Base-by-base conservation (phyloP, 306 rosid genomes). In the Phaseolus lunatus region DNA sequence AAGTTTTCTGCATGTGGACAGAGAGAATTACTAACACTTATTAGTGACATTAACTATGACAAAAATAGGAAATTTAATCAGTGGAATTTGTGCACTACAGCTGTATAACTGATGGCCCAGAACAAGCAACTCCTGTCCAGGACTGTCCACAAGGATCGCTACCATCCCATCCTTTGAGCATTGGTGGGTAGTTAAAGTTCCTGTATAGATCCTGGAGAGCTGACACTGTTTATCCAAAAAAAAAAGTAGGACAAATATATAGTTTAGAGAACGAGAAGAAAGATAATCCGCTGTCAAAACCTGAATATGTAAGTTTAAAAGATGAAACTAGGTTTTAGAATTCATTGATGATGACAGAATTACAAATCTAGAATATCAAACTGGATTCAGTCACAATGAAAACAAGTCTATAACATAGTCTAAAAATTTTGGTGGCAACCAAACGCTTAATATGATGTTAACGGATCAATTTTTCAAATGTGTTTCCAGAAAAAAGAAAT, bases 91-190 rank as follows among this genome's bases (percentile, higher is more conserved):
- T 20, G 57, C 71, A 70, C 78, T 90, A 90, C 97, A 92, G 82
- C 77, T 89, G 83, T 57, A 87, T 76, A 62, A 92, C 85, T 58
- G 94, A 89, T 72, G 96, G 79, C 7, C 85, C 89, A 75, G 75
- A 89, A 84, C 96, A 93, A 44, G 82, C 85, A 9, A 93, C 85
- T 86, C 97, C 97, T 4, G 82, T 62, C 97, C 94, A 93, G 75
- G 84, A 81, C 79, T 93, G 89, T 67, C 71, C 88, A 58, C 96
- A 90, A 68, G 97, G 97, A 85, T 93, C 91, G 50, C 80, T 82
- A 24, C 89, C 85, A 52, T 86, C 85, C 97, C 96, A 93, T 48
- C 91, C 91, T 52, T 47, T 57, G 73, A 93, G 86, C 88, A 41
- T 68, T 6, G 69, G 31, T 33, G 97, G 83, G 26, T 77, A 47